phyloP scores from a whole-genome alignment of 31 red algal genomes.

The Asparagopsis taxiformis region DNA sequence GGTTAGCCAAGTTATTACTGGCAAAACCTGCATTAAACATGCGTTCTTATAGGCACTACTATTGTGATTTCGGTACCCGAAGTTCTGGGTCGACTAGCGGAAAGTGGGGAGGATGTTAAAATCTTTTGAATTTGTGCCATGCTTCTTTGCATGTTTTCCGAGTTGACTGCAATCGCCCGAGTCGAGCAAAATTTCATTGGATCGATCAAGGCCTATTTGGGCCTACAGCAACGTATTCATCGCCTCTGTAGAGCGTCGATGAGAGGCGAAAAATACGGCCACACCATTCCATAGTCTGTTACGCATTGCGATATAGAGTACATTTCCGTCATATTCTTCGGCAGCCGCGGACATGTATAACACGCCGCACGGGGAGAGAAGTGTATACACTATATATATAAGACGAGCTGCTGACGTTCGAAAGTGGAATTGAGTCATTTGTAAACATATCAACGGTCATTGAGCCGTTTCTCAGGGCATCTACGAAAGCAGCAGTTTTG shows the following conservation, averaged over 20 bases:
- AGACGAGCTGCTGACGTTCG: too few relatives aligned
- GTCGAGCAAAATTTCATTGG: constrained; percentile 30
- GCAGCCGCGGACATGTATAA: constrained; percentile 19
- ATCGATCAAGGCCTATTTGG: constrained; percentile 34
- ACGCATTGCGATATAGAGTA: constrained; percentile 43
- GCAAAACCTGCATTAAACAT: too few relatives aligned
- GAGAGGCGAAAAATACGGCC: constrained; percentile 42
- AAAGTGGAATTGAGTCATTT: too few relatives aligned
- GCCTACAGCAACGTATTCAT: constrained; percentile 34
- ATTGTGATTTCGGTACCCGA: too few relatives aligned
- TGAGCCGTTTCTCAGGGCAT: too few relatives aligned
- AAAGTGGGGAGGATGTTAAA: too few relatives aligned
- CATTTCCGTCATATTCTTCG: constrained; percentile 27
- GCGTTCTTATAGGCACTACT: too few relatives aligned
- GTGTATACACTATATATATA: constrained; percentile 30
- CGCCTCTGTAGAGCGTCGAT: constrained; percentile 38
- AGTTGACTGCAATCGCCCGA: constrained; percentile 7
- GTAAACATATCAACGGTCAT: too few relatives aligned
- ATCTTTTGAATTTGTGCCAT: too few relatives aligned
- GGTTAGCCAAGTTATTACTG: too few relatives aligned
- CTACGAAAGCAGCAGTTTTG: constrained; percentile 16
- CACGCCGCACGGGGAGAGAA: constrained; percentile 40
- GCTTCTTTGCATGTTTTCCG: too few relatives aligned
- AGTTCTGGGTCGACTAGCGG: too few relatives aligned
- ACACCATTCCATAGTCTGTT: constrained; percentile 45